Evolutionary conservation across 495 filamentous ascomycete genomes (phyloP).

Genomic region (Lophiostoma macrostomum): DNA sequence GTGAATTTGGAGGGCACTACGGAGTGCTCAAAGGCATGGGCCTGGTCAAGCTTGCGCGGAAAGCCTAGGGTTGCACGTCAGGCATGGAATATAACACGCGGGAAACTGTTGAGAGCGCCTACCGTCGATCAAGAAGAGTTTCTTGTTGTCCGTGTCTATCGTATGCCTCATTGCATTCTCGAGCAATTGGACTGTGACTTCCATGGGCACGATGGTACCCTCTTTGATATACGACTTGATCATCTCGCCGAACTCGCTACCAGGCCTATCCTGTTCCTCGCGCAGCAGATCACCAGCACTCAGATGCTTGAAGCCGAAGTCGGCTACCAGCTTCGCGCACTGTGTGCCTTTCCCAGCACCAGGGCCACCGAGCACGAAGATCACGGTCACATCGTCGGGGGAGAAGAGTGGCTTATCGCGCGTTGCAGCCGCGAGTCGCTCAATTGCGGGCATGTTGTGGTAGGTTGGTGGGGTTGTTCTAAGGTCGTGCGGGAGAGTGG

Average conservation of each 20-base stretch:
- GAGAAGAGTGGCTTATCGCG: constrained; percentile 72
- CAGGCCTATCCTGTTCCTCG: constrained; percentile 82
- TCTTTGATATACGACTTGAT: constrained; percentile 89
- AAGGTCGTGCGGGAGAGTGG: constrained; percentile 30
- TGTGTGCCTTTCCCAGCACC: constrained; percentile 83
- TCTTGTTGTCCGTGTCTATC: constrained; percentile 48
- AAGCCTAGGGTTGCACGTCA: constrained; percentile 56
- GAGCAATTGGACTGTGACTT: constrained; percentile 89
- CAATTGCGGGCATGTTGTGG: constrained; percentile 45
- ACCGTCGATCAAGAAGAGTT: constrained; percentile 81
- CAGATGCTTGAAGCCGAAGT: constrained; percentile 90
- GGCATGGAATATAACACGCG: not conserved
- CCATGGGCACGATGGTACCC: constrained; percentile 95
- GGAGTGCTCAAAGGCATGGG: constrained; percentile 81
- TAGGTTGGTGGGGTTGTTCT: constrained; percentile 20
- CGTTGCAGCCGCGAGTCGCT: constrained; percentile 50
- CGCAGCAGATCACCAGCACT: constrained; percentile 91
- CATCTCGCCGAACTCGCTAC: constrained; percentile 81
- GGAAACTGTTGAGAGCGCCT: constrained; percentile 12
- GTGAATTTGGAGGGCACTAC: constrained; percentile 80
- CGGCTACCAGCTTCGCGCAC: constrained; percentile 80
- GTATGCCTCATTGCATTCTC: constrained; percentile 83
- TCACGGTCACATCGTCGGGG: constrained; percentile 73
- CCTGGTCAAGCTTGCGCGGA: constrained; percentile 96
- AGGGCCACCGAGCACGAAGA: constrained; percentile 80